Evolutionary conservation across 1,284 basidiomycete species (phyloP), one percentile per base, ranked within the genome.

Genomic region (Cronartium quercuum): DNA sequence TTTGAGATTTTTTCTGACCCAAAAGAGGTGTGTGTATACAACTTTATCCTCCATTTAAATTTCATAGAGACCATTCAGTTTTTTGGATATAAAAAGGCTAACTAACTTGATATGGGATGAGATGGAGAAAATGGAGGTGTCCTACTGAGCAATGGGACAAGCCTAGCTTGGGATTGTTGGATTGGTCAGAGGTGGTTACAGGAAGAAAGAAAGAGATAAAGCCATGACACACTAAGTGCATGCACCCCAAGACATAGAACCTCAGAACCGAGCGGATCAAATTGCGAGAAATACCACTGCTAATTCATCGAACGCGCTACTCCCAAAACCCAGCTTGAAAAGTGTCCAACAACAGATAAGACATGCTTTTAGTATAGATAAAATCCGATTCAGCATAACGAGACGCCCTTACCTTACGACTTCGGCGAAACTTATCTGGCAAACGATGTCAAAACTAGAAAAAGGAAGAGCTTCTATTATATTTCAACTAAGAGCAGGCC

Each of bases 211-310:
- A 29, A 29, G 29, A 29, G 29, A 29, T 29, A 29, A 29, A 29
- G 29, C 29, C 29, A 29, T 29, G 29, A 29, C 29, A 29, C 29
- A 29, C 29, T 29, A 29, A 29, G 29, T 29, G 29, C 29, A 29
- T 29, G 29, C n/a, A n/a, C 58, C 62, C 34, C 10, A 21, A 41
- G 68, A 37, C 1, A 44, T 69, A n/a, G 29, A 40, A 24, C 51
- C 29, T 4, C 62, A 70, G 34, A 60, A 70, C 62, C 12, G 62
- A 12, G 68, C 68, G 0, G 60, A 70, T 18, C 40, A 42, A 44
- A 24, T 70, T 7, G 68, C 68, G 1, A 24, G 51, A 4, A 10
- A 55, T 44, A 18, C 42, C 18, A 18, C 42, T 18, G 9, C 42
- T 9, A 44, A 44, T 44, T 18, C 9, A 44, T 9, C 42, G 9